Percentiles rank a stretch among this genome's conserved stretches.
Evolutionary conservation across 2,329 filamentous ascomycete genomes (phyloP).

Genomic region (Aureobasidium sp.): DNA sequence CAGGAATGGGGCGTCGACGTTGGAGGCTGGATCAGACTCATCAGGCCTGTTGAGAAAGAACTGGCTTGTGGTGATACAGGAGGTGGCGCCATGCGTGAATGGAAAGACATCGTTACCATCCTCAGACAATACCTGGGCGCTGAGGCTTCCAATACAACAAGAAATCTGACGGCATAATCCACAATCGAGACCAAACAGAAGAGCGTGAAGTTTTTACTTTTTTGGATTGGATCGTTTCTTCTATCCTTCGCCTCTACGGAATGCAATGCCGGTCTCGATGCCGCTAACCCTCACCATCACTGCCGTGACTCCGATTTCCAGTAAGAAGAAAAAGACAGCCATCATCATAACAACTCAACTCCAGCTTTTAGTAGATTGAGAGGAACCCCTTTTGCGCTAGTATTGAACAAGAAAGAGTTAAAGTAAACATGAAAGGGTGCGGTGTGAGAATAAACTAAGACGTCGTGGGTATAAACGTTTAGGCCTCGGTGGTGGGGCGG

Average conservation of each 20-base stretch:
- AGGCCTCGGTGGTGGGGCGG: conserved; percentile 16
- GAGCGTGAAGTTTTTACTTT: neutral
- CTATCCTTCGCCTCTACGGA: conserved; percentile 15
- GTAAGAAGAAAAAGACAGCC: conserved; percentile 8
- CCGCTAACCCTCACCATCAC: conserved; percentile 13
- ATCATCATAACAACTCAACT: conserved; percentile 11
- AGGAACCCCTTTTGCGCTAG: neutral
- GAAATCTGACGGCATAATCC: neutral
- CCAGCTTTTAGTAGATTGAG: conserved; percentile 7
- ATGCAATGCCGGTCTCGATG: conserved; percentile 10
- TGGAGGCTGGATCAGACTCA: conserved; percentile 56
- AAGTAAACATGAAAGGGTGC: conserved; percentile 1
- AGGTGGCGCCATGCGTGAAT: conserved; percentile 74
- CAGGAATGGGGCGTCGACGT: conserved; percentile 61
- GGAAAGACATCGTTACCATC: conserved; percentile 61
- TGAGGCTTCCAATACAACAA: neutral
- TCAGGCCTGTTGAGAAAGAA: conserved; percentile 64
- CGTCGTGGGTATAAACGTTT: neutral
- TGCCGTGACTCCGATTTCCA: conserved; percentile 8
- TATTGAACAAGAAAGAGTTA: conserved; percentile 2
- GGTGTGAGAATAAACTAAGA: neutral
- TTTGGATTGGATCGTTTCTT: conserved; percentile 14
- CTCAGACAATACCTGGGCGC: conserved; percentile 43
- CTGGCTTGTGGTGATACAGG: conserved; percentile 82
- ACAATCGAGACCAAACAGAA: neutral